Evolutionary conservation across 1,139 yeast species (phyloP), one percentile per base, ranked within the genome.

Genomic region (Yamadazyma trypodendri): DNA sequence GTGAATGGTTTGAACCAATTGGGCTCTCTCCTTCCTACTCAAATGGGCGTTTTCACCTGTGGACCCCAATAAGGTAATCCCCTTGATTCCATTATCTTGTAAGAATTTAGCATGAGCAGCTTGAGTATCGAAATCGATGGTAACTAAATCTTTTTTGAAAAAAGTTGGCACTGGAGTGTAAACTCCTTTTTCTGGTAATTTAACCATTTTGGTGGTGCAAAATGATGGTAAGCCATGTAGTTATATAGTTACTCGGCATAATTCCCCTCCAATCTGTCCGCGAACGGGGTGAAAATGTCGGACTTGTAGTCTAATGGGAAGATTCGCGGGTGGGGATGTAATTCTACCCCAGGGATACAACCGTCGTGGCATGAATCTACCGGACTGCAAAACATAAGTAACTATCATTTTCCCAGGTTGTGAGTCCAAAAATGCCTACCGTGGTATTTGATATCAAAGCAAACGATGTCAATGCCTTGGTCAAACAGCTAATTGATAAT

Each of bases 41-140:
- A 74, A 56, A 49, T 69, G 75, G 33, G 68, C 61, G 43, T 70
- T 63, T 51, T 75, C 79, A 27, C 79, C 80, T 25, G 66, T 64
- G 4, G 69, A 61, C 2, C 72, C 72, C 31, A 61, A 51, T 15
- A 64, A 52, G 4, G 66, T 60, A 17, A 65, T 42, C 3, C 72
- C 72, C 9, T 47, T 44, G 31, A 66, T 58, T 3, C 72, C 70
- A 35, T 52, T 54, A 0, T 50, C 42, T 17, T 58, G 41, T 27
- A 67, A 49, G 42, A 55, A 55, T 38, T 61, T 52, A 20, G 71
- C 68, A 40, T 66, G 72, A n/a, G 45, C 49, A 8, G 54, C 50
- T 45, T 65, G 70, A 16, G 70, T 52, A 2, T 52, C 59, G 25
- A 51, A 46, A 45, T 66, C 73, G 28, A 67, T 48, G 6, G 64